Percentiles rank a stretch among this genome's conserved stretches.
Evolutionary conservation across 345 rosid genomes (phyloP).

Genomic region (Citrus sp.): DNA sequence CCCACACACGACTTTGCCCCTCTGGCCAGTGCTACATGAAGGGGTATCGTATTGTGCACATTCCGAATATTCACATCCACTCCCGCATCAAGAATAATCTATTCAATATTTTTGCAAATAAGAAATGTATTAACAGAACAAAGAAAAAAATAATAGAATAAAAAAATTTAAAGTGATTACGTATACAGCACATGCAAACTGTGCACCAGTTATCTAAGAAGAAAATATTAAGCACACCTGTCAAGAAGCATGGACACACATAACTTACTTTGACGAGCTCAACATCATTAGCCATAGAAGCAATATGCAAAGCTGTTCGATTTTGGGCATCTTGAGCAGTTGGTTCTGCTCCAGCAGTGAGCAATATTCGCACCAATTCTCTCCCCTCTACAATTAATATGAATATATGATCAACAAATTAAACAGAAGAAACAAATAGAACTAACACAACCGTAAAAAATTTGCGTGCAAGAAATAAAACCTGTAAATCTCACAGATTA

Average conservation of each 20-base stretch:
- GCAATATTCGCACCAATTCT: slow-evolving; percentile 74
- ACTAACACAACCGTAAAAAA: neutral
- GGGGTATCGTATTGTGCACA: slow-evolving; percentile 83
- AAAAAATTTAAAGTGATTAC: neutral
- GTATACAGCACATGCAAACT: neutral
- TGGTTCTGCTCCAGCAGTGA: slow-evolving; percentile 92
- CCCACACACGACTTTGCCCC: slow-evolving; percentile 91
- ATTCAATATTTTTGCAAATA: slow-evolving; percentile 19
- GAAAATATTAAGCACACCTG: neutral
- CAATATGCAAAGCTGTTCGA: slow-evolving; percentile 88
- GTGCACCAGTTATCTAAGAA: neutral
- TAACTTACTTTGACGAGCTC: slow-evolving; percentile 79
- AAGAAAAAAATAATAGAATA: neutral
- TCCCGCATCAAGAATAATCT: slow-evolving; percentile 96
- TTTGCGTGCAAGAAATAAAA: neutral
- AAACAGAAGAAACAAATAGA: neutral
- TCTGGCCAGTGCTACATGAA: slow-evolving; percentile 92
- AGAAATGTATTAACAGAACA: slow-evolving; percentile 14
- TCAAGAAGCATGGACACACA: neutral
- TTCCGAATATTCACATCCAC: slow-evolving; percentile 88
- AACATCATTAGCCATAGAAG: slow-evolving; percentile 89
- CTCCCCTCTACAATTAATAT: slow-evolving; percentile 75
- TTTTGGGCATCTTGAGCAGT: slow-evolving; percentile 83
- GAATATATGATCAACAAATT: neutral
- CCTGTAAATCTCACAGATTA: neutral